Evolutionary conservation across 352 stramenopile species (phyloP), one percentile per base, ranked within the genome.

Genomic region (Pythium aristosporum): DNA sequence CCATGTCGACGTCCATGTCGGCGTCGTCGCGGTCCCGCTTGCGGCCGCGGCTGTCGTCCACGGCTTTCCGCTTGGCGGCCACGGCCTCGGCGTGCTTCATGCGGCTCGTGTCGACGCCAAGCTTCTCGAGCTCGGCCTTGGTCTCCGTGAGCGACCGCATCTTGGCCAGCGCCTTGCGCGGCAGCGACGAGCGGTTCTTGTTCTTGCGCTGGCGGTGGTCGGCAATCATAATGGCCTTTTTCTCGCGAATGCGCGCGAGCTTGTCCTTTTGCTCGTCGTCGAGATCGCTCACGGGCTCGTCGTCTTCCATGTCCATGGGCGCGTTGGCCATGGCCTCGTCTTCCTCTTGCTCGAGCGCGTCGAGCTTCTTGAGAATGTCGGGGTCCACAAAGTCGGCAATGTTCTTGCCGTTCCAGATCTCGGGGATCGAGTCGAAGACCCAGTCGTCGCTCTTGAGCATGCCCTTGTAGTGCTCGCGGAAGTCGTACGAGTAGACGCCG

Each of bases 401-500:
- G 78, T 99, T 99, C 81, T 99, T 99, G 65, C 98, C 98, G 76
- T 99, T 98, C 81, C 98, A 98, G 74, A 99, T 99, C 79, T 99
- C 94, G 6, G 98, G 98, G 59, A 99, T 98, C 39, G 89, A 81
- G 75, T 99, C 98, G 71, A 96, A 96, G 43, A 89, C 92, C 96
- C 96, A 99, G 49, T 98, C 92, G 51, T 98, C 94, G 67, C 97
- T 91, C 76, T 96, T 87, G 54, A 99, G 92, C 84, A 94, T 91
- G 49, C 88, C 89, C 69, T 94, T 88, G 82, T 99, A 99, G 74
- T 99, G 91, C 71, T 99, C 96, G 57, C 92, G 83, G 74, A 98
- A 99, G 87, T 99, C 91, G 62, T 92, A 97, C 57, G 91, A 92
- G 90, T 99, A 99, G 42, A 99, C 96, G 47, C 97, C 97, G 25